These are phyloP conservation scores for Debaryomyces prosopidis DNA, from an alignment of 805 yeast genomes.

Conservation along the genomic window DNA sequence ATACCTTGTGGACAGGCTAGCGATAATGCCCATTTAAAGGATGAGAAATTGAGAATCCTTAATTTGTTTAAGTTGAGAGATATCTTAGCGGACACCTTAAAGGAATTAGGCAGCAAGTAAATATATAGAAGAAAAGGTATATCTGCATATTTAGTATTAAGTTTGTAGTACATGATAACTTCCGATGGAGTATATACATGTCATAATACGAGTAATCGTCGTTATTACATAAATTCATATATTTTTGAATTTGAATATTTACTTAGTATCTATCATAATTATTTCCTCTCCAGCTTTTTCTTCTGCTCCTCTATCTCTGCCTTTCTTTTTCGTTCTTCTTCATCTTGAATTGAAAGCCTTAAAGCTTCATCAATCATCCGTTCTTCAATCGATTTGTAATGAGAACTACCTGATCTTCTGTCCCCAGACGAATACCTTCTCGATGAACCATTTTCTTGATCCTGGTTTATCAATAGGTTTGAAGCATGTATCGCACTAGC, in stretches of 20 bases:
- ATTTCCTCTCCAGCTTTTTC: not conserved
- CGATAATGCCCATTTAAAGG: conserved; percentile 89
- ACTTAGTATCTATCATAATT: not conserved
- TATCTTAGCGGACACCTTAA: conserved; percentile 57
- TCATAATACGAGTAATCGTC: too few species aligned
- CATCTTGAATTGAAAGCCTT: conserved; percentile 69
- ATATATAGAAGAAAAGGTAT: too few species aligned
- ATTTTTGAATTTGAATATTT: not conserved
- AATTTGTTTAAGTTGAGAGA: conserved; percentile 75
- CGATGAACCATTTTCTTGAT: conserved; percentile 13
- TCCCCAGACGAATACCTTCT: conserved; percentile 14
- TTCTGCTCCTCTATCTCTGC: conserved; percentile 7
- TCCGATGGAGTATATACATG: too few species aligned
- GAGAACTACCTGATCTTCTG: conserved; percentile 11
- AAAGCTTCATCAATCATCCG: conserved; percentile 85
- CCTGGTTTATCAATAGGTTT: conserved; percentile 53
- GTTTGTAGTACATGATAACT: too few species aligned
- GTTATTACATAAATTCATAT: too few species aligned
- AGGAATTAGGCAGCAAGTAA: conserved; percentile 28
- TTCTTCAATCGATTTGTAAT: conserved; percentile 46
- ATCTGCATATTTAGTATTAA: too few species aligned
- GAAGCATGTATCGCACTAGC: conserved; percentile 94
- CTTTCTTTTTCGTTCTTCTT: conserved; percentile 50
- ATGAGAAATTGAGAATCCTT: conserved; percentile 78
- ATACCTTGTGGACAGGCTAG: conserved; percentile 95